A percentile compares a stretch with the other conserved stretches of the same genome.
Evolutionary conservation across 208 protist species (phyloP).

Genomic region (Trypanosoma conorhini): DNA sequence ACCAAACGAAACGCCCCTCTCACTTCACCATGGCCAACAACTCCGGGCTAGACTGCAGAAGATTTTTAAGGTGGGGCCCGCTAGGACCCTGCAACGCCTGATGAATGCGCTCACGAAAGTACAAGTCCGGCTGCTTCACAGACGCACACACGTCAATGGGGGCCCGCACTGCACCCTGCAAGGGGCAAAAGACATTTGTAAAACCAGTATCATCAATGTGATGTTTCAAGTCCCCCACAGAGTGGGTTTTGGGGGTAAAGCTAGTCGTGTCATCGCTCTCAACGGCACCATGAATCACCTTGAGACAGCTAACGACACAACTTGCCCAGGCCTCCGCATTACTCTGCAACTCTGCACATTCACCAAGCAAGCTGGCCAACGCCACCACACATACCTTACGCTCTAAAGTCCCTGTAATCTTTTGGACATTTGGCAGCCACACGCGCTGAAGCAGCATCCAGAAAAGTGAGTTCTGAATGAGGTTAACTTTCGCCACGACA

Average conservation of each 20-base stretch:
- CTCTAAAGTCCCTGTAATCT: slow-evolving; percentile 77
- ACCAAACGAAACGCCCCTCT: neutral
- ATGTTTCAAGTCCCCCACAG: slow-evolving; percentile 41
- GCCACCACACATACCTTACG: slow-evolving; percentile 87
- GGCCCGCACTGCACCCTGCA: slow-evolving; percentile 62
- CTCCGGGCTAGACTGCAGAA: slow-evolving; percentile 45
- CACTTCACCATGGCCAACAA: slow-evolving; percentile 58
- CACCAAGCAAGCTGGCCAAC: slow-evolving; percentile 67
- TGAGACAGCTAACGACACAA: slow-evolving; percentile 69
- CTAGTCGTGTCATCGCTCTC: slow-evolving; percentile 82
- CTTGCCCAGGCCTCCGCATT: slow-evolving; percentile 55
- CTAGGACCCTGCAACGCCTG: slow-evolving; percentile 46
- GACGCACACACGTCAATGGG: slow-evolving; percentile 69
- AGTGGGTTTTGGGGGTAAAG: slow-evolving; percentile 51
- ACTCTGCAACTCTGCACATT: slow-evolving; percentile 60
- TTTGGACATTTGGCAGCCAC: slow-evolving; percentile 84
- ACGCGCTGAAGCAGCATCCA: slow-evolving; percentile 72
- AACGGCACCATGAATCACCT: slow-evolving; percentile 68
- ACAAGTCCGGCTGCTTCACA: slow-evolving; percentile 59
- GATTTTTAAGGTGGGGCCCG: slow-evolving; percentile 31
- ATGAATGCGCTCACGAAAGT: slow-evolving; percentile 66
- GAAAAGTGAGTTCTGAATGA: slow-evolving; percentile 77
- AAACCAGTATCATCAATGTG: slow-evolving; percentile 31
- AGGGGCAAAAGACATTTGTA: slow-evolving; percentile 75
- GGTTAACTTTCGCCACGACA: slow-evolving; percentile 61